Evolutionary conservation across 2,329 filamentous ascomycete species (phyloP), one percentile per base, ranked within the genome.

Genomic region (Exserohilum turcica): DNA sequence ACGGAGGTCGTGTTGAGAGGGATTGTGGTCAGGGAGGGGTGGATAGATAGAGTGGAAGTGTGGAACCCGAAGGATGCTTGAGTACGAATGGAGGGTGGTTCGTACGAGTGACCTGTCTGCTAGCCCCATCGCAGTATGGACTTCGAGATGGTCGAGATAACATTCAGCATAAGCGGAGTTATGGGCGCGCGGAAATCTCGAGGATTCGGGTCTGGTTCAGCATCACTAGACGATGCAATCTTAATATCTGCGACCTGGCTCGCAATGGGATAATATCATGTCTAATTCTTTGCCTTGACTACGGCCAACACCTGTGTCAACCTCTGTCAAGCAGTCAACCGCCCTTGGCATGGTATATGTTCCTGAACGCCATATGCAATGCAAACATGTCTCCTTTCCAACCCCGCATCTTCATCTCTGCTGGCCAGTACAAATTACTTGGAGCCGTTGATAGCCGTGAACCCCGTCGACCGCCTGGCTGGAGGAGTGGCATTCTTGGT

Each of bases 1-100:
- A 84, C 82, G 0, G 75, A 73, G 51, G 60, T 55, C 5, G 67
- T 81, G 1, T 46, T 86, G 27, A 47, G 65, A 53, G 52, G 50
- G 1, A 59, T 73, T 43, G 52, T 37, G 7, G 33, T 70, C 33
- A 52, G 63, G 54, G 65, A 67, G 15, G 58, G 60, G 18, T 66
- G 63, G 64, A 45, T 33, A 21, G 52, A 31, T 5, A 47, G 48
- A n/a, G 55, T 70, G 12, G 60, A 72, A 35, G 66, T 73, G 18
- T 73, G 68, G 69, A 57, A 61, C 47, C 54, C 51, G 27, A 46
- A 48, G 51, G 29, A 5, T 21, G 9, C 15, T 35, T 44, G 3
- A n/a, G 32, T 18, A 10, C 9, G 4, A 18, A 29, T 3, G 7
- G 10, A 10, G 5, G 4, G 5, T 9, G 28, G 15, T 24, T 7